These are phyloP conservation scores for Cryptococcus hybrid DNA, from an alignment of 1,284 basidiomycete genomes.

Conservation along the genomic window DNA sequence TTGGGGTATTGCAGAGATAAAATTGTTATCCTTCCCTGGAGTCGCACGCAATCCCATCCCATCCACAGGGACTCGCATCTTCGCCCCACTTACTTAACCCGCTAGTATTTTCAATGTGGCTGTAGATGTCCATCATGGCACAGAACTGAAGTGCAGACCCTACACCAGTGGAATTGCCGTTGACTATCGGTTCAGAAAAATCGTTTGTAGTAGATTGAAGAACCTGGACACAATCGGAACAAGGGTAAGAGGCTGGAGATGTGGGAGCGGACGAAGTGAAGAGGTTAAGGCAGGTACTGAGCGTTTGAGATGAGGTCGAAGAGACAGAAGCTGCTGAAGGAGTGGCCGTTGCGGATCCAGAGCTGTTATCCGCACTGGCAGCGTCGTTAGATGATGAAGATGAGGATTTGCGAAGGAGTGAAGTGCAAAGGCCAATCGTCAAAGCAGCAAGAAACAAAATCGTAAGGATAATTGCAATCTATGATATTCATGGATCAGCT, in stretches of 20 bases:
- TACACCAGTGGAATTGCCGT: constrained; percentile 36
- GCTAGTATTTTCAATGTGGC: constrained; percentile 8
- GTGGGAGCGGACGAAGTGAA: constrained; percentile 30
- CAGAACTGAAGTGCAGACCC: constrained; percentile 49
- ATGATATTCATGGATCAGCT: constrained; percentile 4
- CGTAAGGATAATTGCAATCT: constrained; percentile 22
- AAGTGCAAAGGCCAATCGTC: constrained; percentile 32
- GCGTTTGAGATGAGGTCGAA: constrained; percentile 24
- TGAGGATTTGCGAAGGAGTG: constrained; percentile 21
- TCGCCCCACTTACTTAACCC: constrained; percentile 28
- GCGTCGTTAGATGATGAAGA: constrained; percentile 2
- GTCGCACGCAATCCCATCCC: constrained; percentile 47
- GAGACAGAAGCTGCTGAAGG: constrained; percentile 13
- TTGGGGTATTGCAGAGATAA: constrained; percentile 38
- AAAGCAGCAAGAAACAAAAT: constrained; percentile 28
- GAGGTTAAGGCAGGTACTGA: constrained; percentile 34
- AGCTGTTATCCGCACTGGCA: not conserved
- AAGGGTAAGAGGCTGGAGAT: constrained; percentile 33
- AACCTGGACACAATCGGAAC: constrained; percentile 37
- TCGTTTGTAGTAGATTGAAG: constrained; percentile 39
- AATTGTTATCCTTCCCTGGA: constrained; percentile 19
- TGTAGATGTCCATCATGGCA: constrained; percentile 39
- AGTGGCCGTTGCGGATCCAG: constrained; percentile 2
- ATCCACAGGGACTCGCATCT: constrained; percentile 38
- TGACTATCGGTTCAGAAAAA: constrained; percentile 20